Conservation (phyloP, 306 rosid species). For the Herpetospermum pedunculosum region DNA sequence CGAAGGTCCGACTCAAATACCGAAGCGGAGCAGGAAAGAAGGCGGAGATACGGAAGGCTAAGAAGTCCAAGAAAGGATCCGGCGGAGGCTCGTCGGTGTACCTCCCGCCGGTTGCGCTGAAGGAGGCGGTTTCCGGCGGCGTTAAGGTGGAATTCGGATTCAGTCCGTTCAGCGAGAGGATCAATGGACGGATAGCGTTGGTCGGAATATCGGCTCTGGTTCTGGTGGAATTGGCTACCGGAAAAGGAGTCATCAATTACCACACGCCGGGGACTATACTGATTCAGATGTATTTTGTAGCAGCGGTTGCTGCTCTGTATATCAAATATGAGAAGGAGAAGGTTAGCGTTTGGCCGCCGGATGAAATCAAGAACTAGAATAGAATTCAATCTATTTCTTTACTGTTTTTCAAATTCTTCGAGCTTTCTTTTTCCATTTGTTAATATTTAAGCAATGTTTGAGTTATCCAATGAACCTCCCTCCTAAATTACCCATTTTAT, state of each 20-base stretch:
- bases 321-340: conserved; percentile 73
- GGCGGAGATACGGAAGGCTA: conserved; percentile 49
- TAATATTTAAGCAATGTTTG: no score
- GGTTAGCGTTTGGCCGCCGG: conserved; percentile 57
- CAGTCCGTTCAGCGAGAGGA: conserved; percentile 56
- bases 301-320: conserved; percentile 52
- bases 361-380: not conserved
- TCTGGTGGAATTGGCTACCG: conserved; percentile 76
- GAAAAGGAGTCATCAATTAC: conserved; percentile 59
- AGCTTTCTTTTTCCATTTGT: no score
- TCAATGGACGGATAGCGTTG: conserved; percentile 60
- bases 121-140: conserved; percentile 55
- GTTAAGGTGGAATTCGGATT: conserved; percentile 69
- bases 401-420: no score
- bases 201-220: conserved; percentile 62
- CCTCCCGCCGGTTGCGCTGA: conserved; percentile 72
- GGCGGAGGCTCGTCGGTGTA: conserved; percentile 29
- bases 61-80: conserved; percentile 33
- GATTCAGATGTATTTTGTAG: conserved; percentile 66
- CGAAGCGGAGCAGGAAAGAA: conserved; percentile 83
- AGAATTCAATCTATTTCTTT: no score
- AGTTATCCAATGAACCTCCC: no score
- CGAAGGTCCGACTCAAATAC: conserved; percentile 37
- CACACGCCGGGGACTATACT: conserved; percentile 57
- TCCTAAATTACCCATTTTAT: no score